phyloP scores from a whole-genome alignment of 495 filamentous ascomycete genomes.

The Diplogelasinospora grovesii region DNA sequence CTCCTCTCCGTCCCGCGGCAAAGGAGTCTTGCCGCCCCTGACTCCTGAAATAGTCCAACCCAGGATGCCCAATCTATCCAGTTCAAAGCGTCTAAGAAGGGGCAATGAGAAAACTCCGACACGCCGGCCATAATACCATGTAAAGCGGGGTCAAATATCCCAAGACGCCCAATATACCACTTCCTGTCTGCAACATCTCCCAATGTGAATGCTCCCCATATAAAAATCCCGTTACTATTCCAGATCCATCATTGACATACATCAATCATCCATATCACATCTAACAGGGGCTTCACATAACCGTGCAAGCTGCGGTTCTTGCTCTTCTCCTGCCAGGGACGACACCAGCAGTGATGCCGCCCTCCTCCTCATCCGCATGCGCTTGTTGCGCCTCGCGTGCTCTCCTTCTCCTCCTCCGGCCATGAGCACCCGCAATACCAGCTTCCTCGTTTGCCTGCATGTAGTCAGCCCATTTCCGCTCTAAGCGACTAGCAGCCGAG shows the following conservation, averaged over 20 bases:
- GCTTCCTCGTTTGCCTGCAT: constrained; percentile 90
- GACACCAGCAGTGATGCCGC: constrained; percentile 25
- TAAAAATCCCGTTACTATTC: background rate
- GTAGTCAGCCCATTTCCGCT: constrained; percentile 87
- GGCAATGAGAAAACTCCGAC: no score
- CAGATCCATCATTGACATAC: no score
- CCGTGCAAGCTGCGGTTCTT: constrained; percentile 46
- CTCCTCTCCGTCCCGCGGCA: no score
- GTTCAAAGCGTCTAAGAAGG: no score
- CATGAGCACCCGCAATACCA: constrained; percentile 51
- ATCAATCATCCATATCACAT: no score
- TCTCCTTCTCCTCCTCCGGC: constrained; percentile 62
- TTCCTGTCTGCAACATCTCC: background rate
- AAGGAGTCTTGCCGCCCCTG: no score
- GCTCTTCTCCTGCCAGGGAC: constrained; percentile 40
- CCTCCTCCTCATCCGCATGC: constrained; percentile 72
- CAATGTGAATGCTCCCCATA: background rate
- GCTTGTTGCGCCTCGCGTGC: constrained; percentile 69
- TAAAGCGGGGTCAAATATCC: no score
- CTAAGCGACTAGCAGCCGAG: constrained; percentile 60
- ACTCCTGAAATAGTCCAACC: no score
- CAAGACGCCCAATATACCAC: no score
- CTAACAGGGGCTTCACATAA: no score
- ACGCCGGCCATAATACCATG: no score
- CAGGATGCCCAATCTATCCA: no score